These are phyloP conservation scores for Tephrocybe sp. DNA, from an alignment of 768 basidiomycete genomes.

Conservation along the genomic window DNA sequence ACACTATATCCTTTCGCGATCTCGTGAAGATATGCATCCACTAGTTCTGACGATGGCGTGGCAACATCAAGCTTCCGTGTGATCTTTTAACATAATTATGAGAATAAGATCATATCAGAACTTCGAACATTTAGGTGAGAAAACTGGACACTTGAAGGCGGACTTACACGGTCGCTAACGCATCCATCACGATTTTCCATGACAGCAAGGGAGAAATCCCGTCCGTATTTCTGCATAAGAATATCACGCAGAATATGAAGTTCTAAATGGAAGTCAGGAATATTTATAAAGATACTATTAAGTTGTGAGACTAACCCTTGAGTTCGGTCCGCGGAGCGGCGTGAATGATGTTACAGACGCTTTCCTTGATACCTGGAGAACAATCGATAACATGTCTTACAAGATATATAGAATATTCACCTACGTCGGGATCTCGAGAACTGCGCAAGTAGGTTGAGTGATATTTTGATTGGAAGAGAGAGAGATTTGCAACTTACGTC, in stretches of 20 bases:
- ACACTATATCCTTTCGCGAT: constrained; percentile 88
- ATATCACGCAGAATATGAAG: constrained; percentile 89
- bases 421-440: constrained; percentile 82
- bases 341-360: constrained; percentile 83
- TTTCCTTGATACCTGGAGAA: constrained; percentile 57
- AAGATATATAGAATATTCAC: constrained; percentile 20
- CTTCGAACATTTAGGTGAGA: not conserved
- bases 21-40: constrained; percentile 85
- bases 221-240: constrained; percentile 93
- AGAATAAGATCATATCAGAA: not conserved
- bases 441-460: constrained; percentile 32
- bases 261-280: constrained; percentile 43
- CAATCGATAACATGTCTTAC: not conserved
- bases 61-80: constrained; percentile 66
- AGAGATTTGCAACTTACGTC: constrained; percentile 49
- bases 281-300: not conserved
- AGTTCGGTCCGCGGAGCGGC: constrained; percentile 90
- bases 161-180: constrained; percentile 79
- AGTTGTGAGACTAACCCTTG: constrained; percentile 52
- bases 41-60: constrained; percentile 71
- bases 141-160: constrained; percentile 1
- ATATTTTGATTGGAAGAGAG: not conserved
- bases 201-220: constrained; percentile 81
- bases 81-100: constrained; percentile 44
- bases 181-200: constrained; percentile 82